Evolutionary conservation across 768 basidiomycete genomes (phyloP).

Genomic region (Pulveroboletus sp.): DNA sequence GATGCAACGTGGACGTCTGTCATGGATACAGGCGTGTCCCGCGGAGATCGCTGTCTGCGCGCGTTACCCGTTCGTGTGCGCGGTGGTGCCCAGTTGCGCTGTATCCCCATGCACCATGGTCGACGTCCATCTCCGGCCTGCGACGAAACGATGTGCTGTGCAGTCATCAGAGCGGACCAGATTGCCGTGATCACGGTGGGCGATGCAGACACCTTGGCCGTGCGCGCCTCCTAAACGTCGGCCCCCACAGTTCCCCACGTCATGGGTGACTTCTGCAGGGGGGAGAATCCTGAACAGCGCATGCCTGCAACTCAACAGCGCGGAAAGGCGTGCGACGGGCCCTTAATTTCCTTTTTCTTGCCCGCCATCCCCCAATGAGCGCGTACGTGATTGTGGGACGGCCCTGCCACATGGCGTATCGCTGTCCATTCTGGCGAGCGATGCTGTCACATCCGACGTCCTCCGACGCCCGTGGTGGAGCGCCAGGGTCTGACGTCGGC

Average conservation of each 20-base stretch:
- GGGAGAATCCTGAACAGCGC: too few species aligned
- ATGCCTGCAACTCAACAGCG: neutral
- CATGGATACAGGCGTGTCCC: conserved; percentile 29
- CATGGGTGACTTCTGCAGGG: neutral
- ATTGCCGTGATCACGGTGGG: neutral
- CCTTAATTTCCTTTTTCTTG: conserved; percentile 18
- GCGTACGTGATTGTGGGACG: conserved; percentile 1
- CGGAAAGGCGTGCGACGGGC: conserved; percentile 1
- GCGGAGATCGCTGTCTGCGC: conserved; percentile 24
- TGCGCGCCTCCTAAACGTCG: conserved; percentile 17
- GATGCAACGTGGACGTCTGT: conserved; percentile 23
- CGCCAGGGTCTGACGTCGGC: conserved; percentile 17
- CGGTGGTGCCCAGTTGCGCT: conserved; percentile 5
- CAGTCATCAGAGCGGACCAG: neutral
- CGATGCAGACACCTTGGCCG: neutral
- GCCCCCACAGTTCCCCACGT: conserved; percentile 20
- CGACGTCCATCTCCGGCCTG: conserved; percentile 21
- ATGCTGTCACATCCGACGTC: conserved; percentile 25
- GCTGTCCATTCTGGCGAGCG: conserved; percentile 5
- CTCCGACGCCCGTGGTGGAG: conserved; percentile 17
- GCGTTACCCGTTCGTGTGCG: conserved; percentile 5
- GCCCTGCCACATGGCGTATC: conserved; percentile 22
- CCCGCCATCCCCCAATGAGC: neutral
- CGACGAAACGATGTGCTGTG: conserved; percentile 5
- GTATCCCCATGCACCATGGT: conserved; percentile 19